phyloP scores from a whole-genome alignment of 1,284 basidiomycete genomes.

The Xanthoconium separans region DNA sequence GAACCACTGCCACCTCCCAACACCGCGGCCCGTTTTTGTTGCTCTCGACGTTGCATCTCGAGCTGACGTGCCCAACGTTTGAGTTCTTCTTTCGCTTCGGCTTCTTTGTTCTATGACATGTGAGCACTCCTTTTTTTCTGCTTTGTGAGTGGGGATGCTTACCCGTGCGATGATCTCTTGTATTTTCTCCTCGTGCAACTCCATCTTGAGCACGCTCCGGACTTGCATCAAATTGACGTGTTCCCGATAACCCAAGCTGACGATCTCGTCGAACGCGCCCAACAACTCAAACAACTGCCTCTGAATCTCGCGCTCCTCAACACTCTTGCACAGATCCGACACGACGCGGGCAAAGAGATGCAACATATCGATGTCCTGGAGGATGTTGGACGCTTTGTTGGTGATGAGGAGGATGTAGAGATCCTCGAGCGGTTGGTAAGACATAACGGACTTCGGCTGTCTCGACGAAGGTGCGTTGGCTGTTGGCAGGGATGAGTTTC shows the following conservation, averaged over 20 bases:
- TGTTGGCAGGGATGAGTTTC: constrained; percentile 94
- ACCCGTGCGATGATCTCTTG: too few species aligned
- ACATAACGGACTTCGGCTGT: constrained; percentile 94
- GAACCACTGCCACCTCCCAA: constrained; percentile 45
- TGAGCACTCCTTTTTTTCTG: too few species aligned
- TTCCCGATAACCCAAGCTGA: constrained; percentile 93
- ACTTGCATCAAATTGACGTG: constrained; percentile 92
- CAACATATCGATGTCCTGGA: constrained; percentile 97
- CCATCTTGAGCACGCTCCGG: constrained; percentile 98
- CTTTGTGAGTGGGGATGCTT: too few species aligned
- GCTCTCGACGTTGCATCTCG: constrained; percentile 96
- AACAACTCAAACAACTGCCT: constrained; percentile 94
- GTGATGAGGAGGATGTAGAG: constrained; percentile 96
- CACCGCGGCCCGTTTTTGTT: constrained; percentile 71
- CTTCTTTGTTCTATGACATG: constrained; percentile 87
- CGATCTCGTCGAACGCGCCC: constrained; percentile 96
- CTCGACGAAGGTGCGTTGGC: constrained; percentile 96
- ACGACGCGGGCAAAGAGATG: constrained; percentile 94
- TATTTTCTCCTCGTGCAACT: constrained; percentile 99
- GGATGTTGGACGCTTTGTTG: too few species aligned
- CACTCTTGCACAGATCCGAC: constrained; percentile 86
- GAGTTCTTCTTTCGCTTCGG: constrained; percentile 98
- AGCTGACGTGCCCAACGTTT: constrained; percentile 98
- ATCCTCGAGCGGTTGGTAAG: constrained; percentile 97
- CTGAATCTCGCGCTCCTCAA: constrained; percentile 88